A percentile compares a stretch with the other conserved stretches of the same genome.
Conservation (phyloP, 257 asterid genomes). For the Galeopsis tetrahit region DNA sequence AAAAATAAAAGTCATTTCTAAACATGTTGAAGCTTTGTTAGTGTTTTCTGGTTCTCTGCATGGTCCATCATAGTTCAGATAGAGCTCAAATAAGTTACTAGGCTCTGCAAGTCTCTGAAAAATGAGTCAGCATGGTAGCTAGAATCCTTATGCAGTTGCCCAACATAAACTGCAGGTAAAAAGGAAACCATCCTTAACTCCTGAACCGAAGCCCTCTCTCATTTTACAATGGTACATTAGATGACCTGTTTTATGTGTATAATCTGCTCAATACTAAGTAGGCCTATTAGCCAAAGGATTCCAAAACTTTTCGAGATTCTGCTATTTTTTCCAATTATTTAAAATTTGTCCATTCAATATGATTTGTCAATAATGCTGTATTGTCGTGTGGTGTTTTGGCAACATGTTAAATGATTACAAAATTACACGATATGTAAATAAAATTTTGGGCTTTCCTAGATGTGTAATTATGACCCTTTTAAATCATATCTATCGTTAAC, state of each 20-base stretch:
- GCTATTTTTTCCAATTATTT: not conserved
- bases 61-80: constrained; percentile 18
- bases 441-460: not conserved
- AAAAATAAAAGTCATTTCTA: not conserved
- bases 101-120: constrained; percentile 31
- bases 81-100: constrained; percentile 24
- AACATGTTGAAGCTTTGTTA: not conserved
- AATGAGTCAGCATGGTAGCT: constrained; percentile 37
- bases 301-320: not conserved
- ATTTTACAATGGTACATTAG: constrained; percentile 64
- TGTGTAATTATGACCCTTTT: not conserved
- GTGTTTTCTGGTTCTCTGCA: not conserved
- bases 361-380: not conserved
- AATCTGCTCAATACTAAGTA: constrained; percentile 26
- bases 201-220: constrained; percentile 69
- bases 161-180: constrained; percentile 53
- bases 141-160: constrained; percentile 44
- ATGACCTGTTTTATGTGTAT: constrained; percentile 37
- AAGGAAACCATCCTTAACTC: constrained; percentile 61
- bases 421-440: not conserved
- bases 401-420: not conserved
- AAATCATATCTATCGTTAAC: no score
- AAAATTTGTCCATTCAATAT: not conserved
- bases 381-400: not conserved
- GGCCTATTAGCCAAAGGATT: not conserved